phyloP scores from a whole-genome alignment of 768 basidiomycete genomes.

The Tephrocybe sp. region DNA sequence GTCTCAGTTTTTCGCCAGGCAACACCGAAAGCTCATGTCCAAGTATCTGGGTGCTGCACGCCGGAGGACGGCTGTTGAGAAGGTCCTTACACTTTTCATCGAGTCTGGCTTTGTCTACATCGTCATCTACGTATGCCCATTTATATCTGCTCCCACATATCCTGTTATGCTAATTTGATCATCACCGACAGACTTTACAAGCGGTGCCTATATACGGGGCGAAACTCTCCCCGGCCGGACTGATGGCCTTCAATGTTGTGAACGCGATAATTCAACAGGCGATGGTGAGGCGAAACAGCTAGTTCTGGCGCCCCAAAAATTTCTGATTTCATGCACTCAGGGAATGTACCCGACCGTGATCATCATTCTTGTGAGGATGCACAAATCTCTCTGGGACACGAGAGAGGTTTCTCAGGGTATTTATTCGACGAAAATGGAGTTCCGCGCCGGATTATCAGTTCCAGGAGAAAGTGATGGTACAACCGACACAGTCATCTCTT shows the following conservation, averaged over 20 bases:
- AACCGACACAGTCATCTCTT: not conserved
- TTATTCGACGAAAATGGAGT: constrained; percentile 1
- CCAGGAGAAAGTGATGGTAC: not conserved
- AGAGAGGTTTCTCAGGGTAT: constrained; percentile 15
- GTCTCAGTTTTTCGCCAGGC: constrained; percentile 13
- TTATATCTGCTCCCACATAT: not conserved
- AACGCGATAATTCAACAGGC: constrained; percentile 27
- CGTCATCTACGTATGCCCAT: constrained; percentile 23
- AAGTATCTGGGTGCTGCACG: constrained; percentile 23
- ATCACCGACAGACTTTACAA: constrained; percentile 23
- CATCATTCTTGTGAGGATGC: constrained; percentile 28
- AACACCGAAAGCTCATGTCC: constrained; percentile 23
- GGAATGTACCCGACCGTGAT: constrained; percentile 30
- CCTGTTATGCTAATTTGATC: not conserved
- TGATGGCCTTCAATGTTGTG: constrained; percentile 23
- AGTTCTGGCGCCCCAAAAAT: too few relatives aligned
- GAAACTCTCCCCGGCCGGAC: constrained; percentile 19
- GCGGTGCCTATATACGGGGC: constrained; percentile 28
- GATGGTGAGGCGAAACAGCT: not conserved
- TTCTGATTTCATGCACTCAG: constrained; percentile 5
- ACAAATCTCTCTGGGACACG: constrained; percentile 26
- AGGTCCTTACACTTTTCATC: constrained; percentile 24
- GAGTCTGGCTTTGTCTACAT: constrained; percentile 29
- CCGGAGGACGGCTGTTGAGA: constrained; percentile 25
- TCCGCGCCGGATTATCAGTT: not conserved